Conservation (phyloP, 164 flowering plant genomes). For the Paratinospora sagittata region DNA sequence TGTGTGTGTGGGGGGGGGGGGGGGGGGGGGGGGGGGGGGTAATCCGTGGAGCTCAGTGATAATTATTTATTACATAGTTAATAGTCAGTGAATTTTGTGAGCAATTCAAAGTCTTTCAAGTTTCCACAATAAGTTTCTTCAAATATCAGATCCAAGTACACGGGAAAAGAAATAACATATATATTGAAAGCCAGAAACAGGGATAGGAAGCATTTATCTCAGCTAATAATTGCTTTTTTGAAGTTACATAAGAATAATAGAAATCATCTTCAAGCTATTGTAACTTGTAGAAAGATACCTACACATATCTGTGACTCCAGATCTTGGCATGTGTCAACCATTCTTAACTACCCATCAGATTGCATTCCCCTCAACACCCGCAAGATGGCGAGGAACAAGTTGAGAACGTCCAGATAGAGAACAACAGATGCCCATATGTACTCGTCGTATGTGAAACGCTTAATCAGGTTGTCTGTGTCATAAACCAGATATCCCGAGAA, state of each 20-base stretch:
- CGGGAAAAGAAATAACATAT: not conserved
- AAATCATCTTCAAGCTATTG: not conserved
- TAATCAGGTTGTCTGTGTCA: slow-evolving; percentile 90
- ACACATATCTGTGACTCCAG: slow-evolving; percentile 4
- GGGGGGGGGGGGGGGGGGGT: too few relatives aligned
- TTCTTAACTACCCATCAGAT: slow-evolving; percentile 27
- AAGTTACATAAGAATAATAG: not conserved
- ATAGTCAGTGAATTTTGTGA: too few relatives aligned
- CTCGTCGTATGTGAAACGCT: slow-evolving; percentile 85
- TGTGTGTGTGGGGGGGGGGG: too few relatives aligned
- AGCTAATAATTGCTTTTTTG: not conserved
- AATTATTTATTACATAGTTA: too few relatives aligned
- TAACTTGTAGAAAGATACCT: not conserved
- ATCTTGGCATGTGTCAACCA: not conserved
- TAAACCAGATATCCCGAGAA: slow-evolving; percentile 86
- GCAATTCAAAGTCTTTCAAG: not conserved
- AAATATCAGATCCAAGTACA: not conserved
- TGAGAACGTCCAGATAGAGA: slow-evolving; percentile 87
- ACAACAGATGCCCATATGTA: slow-evolving; percentile 92
- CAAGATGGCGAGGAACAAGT: slow-evolving; percentile 80
- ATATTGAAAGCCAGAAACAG: not conserved
- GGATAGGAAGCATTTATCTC: not conserved
- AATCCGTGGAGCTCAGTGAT: too few relatives aligned
- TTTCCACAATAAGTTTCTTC: not conserved
- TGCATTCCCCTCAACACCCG: slow-evolving; percentile 54